Base-by-base conservation (phyloP, 306 rosid species). In the Astragalus membranaceus region DNA sequence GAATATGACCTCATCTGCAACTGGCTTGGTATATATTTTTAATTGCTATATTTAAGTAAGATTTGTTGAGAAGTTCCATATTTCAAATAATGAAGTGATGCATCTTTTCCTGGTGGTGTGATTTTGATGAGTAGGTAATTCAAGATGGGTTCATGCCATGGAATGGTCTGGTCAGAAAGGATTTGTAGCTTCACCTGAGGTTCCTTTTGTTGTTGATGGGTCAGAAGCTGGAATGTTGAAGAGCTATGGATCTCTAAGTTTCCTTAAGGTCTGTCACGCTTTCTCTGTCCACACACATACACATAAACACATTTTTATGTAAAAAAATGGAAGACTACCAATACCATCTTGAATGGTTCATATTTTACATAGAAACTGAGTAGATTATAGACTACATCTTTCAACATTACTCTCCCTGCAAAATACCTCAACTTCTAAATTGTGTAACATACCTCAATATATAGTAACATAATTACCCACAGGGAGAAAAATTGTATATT, bases 1-100 rank as follows among this genome's bases (percentile, higher is more conserved):
- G 98, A 92, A 80, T 92, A 84, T 79, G 98, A 89, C 86, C 85
- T 92, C 35, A 92, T 92, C 81, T 92, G 96, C 93, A 92, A 92
- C 76, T 92, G 98, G 98, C 98, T 92, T 73, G 98, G 98, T 89
- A 73, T 54, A 78, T 35, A 65, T 72, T 35, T 57, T 35, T 35
- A 48, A 47, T 30, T 69, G 15, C 12, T 58, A 37, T 33, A 23
- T 53, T 71, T 26, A 65, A 44, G 42, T 26, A 65, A 44, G 42
- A 55, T 49, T 33, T 20, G 46, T 61, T 60, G 23, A 52, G 12
- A 68, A 74, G 20, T 62, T 62, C 47, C 26, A 41, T 43, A 35
- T 58, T 57, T 44, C 70, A 30, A 65, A 36, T 50, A 52, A 71
- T 72, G 67, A 51, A 33, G 39, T 64, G 59, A 53, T 69, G 69